phyloP scores from a whole-genome alignment of 2,329 filamentous ascomycete species.

The Aureobasidium namibiae region DNA sequence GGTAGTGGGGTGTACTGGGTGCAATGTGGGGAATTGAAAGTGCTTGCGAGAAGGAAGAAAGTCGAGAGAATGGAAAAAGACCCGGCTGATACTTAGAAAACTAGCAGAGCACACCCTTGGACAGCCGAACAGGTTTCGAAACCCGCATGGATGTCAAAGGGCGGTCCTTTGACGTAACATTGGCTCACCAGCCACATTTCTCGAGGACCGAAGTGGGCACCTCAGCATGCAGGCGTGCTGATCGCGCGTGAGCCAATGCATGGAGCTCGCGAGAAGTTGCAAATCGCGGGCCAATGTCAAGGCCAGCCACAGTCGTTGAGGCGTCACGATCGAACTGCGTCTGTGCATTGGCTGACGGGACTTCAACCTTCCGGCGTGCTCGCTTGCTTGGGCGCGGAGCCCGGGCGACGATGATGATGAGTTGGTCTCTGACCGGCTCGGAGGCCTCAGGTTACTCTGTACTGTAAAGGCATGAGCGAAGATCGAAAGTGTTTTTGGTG shows the following conservation, averaged over 20 bases:
- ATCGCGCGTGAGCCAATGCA: constrained; percentile 5
- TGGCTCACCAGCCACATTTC: constrained; percentile 13
- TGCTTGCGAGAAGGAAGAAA: neutral
- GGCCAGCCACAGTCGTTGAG: constrained; percentile 5
- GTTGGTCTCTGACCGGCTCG: neutral
- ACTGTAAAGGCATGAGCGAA: neutral
- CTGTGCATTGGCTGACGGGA: neutral
- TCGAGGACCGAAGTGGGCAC: constrained; percentile 8
- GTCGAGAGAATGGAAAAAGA: neutral
- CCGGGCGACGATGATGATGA: neutral
- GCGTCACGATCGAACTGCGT: constrained; percentile 3
- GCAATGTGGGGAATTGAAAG: neutral
- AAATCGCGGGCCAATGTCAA: neutral
- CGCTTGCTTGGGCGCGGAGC: neutral
- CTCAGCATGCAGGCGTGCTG: constrained; percentile 8
- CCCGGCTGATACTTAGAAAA: constrained; percentile 11
- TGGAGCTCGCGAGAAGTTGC: neutral
- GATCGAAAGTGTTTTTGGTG: neutral
- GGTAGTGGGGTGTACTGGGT: constrained; percentile 11
- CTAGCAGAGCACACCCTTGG: neutral
- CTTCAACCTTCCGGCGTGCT: neutral
- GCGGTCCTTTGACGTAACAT: constrained; percentile 13
- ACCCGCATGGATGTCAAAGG: constrained; percentile 6
- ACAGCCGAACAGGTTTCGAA: constrained; percentile 11
- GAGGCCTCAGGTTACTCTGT: neutral